These are phyloP conservation scores for Phoma sp. DNA, from an alignment of 2,329 filamentous ascomycete genomes.

Conservation along the genomic window DNA sequence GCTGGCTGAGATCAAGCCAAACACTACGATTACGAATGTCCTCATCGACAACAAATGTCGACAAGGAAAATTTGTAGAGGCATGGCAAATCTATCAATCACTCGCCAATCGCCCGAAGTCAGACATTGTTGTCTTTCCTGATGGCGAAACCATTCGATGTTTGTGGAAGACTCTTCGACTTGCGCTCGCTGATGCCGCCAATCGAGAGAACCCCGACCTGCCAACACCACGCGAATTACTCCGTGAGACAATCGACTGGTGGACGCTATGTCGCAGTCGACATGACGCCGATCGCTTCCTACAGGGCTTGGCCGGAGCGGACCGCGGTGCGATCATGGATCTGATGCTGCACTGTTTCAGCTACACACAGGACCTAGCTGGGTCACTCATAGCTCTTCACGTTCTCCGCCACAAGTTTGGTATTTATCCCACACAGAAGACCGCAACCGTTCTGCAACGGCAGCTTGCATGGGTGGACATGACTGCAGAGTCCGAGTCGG, in stretches of 20 bases:
- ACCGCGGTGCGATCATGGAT: conserved; percentile 31
- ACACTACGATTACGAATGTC: conserved; percentile 42
- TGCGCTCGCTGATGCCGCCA: conserved; percentile 31
- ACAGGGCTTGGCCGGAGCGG: conserved; percentile 32
- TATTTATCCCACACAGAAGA: conserved; percentile 36
- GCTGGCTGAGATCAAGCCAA: conserved; percentile 27
- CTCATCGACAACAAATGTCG: conserved; percentile 41
- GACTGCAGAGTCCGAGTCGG: conserved; percentile 4
- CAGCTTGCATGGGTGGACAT: conserved; percentile 43
- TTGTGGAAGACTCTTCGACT: conserved; percentile 46
- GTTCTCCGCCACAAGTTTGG: conserved; percentile 34
- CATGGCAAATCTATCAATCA: conserved; percentile 38
- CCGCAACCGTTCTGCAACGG: conserved; percentile 29
- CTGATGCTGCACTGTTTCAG: conserved; percentile 48
- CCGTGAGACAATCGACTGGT: conserved; percentile 42
- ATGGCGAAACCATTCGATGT: conserved; percentile 38
- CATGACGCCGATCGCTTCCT: conserved; percentile 38
- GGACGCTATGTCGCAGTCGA: conserved; percentile 30
- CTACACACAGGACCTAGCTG: conserved; percentile 41
- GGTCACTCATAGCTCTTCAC: conserved; percentile 46
- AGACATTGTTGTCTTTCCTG: conserved; percentile 33
- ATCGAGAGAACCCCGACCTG: conserved; percentile 27
- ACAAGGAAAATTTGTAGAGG: conserved; percentile 38
- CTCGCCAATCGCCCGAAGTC: conserved; percentile 32
- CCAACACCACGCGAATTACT: conserved; percentile 44